A percentile compares a stretch with the other conserved stretches of the same genome.
phyloP scores from a whole-genome alignment of 352 stramenopile species.

The Pythium monospermum region DNA sequence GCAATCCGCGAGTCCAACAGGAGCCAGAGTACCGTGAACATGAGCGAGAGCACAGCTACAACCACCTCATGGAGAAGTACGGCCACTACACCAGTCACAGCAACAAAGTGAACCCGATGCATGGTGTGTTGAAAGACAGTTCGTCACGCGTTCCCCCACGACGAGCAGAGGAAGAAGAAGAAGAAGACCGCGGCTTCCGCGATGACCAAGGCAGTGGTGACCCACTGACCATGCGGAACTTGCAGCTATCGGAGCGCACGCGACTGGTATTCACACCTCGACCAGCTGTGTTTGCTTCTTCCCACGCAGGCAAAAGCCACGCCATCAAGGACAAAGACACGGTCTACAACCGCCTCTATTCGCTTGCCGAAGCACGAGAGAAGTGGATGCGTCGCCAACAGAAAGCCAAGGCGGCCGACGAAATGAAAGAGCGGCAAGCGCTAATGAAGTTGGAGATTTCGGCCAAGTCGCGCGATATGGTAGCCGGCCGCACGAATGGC shows the following conservation, averaged over 20 bases:
- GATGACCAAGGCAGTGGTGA: slow-evolving; percentile 11
- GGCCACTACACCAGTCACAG: slow-evolving; percentile 66
- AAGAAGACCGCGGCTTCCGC: not conserved
- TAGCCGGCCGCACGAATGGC: slow-evolving; percentile 43
- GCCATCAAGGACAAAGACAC: slow-evolving; percentile 28
- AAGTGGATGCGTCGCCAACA: slow-evolving; percentile 73
- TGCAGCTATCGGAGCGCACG: slow-evolving; percentile 32
- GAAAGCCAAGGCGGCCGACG: slow-evolving; percentile 58
- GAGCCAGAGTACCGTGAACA: slow-evolving; percentile 31
- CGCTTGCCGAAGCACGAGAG: slow-evolving; percentile 59
- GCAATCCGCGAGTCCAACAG: not conserved
- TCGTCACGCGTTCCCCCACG: not conserved
- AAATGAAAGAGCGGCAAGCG: slow-evolving; percentile 34
- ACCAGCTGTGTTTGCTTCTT: slow-evolving; percentile 9
- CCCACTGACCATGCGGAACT: slow-evolving; percentile 28
- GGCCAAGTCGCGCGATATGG: slow-evolving; percentile 52
- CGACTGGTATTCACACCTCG: slow-evolving; percentile 15
- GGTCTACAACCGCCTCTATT: slow-evolving; percentile 63
- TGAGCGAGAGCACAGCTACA: slow-evolving; percentile 62
- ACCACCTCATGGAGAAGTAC: slow-evolving; percentile 71
- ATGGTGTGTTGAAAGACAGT: not conserved
- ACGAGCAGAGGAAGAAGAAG: not conserved
- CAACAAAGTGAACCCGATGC: slow-evolving; percentile 41
- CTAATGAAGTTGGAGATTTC: slow-evolving; percentile 46
- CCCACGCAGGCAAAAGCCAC: slow-evolving; percentile 3